Evolutionary conservation across 805 yeast genomes (phyloP), one percentile per base, ranked within the genome.

Genomic region (Starmerella sp.): DNA sequence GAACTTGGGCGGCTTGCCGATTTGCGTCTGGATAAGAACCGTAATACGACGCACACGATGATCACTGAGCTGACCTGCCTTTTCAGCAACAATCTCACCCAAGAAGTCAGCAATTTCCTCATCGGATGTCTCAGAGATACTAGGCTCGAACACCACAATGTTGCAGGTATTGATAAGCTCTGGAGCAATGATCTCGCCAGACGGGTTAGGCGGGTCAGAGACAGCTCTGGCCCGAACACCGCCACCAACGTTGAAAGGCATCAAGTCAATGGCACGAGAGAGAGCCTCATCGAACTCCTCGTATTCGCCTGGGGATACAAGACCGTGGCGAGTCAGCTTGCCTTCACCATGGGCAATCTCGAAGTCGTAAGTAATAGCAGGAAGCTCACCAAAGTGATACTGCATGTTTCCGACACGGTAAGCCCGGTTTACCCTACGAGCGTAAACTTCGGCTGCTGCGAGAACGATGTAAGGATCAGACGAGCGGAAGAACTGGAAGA

Each of bases 401-500:
- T 75, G 73, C 53, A 95, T 78, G 60, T 83, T 84, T 54, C 86
- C 83, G 58, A 93, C 83, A 42, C 88, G 83, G 73, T 95, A 93
- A 39, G 97, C 97, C 66, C 97, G 82, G 76, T 90, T 93, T 46
- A 97, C 95, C 70, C 98, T 84, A 70, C 97, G 84, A 57, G 90
- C 83, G 71, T 93, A 93, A 56, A 93, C 95, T 72, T 93, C 97
- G 47, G 95, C 88, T 38, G 98, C 97, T 38, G 98, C 97, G 61
- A 91, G 80, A 4, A 91, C 85, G 57, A 93, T 91, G 77, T 87
- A 86, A 48, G 84, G 86, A 66, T 95, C 97, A 11, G 77, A 66
- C 63, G 87, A 85, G 54, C 78, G 80, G 72, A 93, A 80, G 73
- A 93, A 93, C 72, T 88, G 97, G 46, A 95, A 79, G 69, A 93